A percentile compares a stretch with the other conserved stretches of the same genome.
Conservation (phyloP, 108 stramenopile species). For the Conticribra weissflogii region DNA sequence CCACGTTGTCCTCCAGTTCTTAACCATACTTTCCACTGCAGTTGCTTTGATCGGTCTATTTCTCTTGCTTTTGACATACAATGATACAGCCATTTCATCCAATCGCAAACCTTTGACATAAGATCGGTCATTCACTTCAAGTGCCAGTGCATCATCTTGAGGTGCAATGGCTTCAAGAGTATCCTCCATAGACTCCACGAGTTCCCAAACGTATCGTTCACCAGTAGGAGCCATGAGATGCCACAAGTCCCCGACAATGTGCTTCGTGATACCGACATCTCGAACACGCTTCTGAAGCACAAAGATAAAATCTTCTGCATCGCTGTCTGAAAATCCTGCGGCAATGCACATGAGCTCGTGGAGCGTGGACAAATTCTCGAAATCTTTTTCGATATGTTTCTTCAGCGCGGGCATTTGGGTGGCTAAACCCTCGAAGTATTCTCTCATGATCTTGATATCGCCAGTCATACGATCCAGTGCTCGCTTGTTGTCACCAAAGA, state of each 20-base stretch:
- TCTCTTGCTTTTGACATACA: constrained; percentile 62
- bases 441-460: constrained; percentile 71
- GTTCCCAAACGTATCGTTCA: constrained; percentile 76
- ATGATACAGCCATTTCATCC: constrained; percentile 73
- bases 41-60: constrained; percentile 65
- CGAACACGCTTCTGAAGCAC: constrained; percentile 76
- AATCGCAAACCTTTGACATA: constrained; percentile 80
- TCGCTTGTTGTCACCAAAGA: constrained; percentile 56
- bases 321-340: constrained; percentile 61
- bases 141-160: constrained; percentile 62
- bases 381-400: constrained; percentile 76
- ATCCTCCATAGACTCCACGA: constrained; percentile 66
- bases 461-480: constrained; percentile 77
- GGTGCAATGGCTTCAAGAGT: constrained; percentile 68
- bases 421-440: constrained; percentile 76
- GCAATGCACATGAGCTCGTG: constrained; percentile 78
- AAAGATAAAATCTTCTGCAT: constrained; percentile 74
- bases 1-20: constrained; percentile 51
- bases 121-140: constrained; percentile 66
- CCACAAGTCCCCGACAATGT: constrained; percentile 83
- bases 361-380: constrained; percentile 76
- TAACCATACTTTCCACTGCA: constrained; percentile 56
- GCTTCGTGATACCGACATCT: constrained; percentile 76
- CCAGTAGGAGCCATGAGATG: constrained; percentile 72
- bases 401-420: constrained; percentile 67